phyloP scores from a whole-genome alignment of 108 stramenopile species.

The Pseudonitzschia multiseries region DNA sequence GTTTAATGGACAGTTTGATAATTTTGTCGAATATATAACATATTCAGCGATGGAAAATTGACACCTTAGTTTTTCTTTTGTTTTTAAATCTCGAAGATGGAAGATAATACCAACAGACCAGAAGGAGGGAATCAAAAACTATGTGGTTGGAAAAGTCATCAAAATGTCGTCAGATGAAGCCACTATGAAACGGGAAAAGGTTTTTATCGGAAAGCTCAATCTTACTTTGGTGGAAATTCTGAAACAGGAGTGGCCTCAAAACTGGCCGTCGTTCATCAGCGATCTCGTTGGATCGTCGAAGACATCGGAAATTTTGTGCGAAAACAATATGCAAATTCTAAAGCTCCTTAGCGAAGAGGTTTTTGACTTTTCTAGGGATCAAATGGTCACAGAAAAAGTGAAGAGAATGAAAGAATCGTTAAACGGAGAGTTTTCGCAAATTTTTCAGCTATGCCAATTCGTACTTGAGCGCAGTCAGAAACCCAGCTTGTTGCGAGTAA shows the following conservation, averaged over 20 bases:
- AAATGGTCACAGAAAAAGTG: constrained; percentile 95
- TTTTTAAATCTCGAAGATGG: constrained; percentile 56
- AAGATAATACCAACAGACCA: constrained; percentile 89
- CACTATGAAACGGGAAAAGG: constrained; percentile 52
- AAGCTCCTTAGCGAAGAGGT: constrained; percentile 98
- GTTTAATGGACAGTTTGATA: constrained; percentile 12
- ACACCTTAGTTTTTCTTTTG: background rate
- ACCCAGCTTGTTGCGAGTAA: constrained; percentile 84
- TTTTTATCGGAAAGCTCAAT: constrained; percentile 90
- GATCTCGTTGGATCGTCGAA: constrained; percentile 93
- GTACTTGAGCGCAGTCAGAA: constrained; percentile 88
- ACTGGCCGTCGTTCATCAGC: constrained; percentile 98
- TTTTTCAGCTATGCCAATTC: constrained; percentile 97
- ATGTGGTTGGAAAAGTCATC: constrained; percentile 95
- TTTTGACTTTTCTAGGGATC: constrained; percentile 96
- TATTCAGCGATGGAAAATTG: too few relatives aligned
- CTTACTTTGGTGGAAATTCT: constrained; percentile 96
- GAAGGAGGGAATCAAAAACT: constrained; percentile 96
- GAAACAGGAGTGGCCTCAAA: constrained; percentile 99
- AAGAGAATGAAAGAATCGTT: constrained; percentile 88
- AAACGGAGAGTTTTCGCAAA: constrained; percentile 92
- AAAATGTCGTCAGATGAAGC: constrained; percentile 78
- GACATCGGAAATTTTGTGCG: constrained; percentile 92
- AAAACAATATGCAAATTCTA: constrained; percentile 99
- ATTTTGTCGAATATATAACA: too few relatives aligned